Evolutionary conservation across 2,329 filamentous ascomycete genomes (phyloP), one percentile per base, ranked within the genome.

Genomic region (Nemania sp.): DNA sequence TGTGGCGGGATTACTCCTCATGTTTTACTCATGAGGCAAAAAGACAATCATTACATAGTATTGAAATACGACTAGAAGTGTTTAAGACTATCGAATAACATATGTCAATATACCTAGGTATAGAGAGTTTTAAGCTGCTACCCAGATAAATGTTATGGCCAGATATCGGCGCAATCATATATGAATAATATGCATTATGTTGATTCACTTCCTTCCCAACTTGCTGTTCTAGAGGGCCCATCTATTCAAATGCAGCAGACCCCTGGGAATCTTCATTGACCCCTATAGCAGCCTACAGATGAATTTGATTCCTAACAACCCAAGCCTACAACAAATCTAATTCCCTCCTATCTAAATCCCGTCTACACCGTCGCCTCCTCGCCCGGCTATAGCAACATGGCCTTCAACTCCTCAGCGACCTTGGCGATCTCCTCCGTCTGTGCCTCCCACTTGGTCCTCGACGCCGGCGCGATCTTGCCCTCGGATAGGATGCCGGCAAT

Each of bases 361-460:
- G 22, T 41, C 43, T 69, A 70, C n/a, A 68, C 10, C 52, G 54
- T 59, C 3, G 56, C 71, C 20, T 58, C 59, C 1, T 56, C 56
- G 18, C 70, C 71, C 1, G 68, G 70, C 70, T 75, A 65, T 63
- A 71, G 47, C n/a, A 78, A 58, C 13, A 77, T 58, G 7, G 58
- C 71, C 72, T 73, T 76, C 43, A 78, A 24, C 45, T 78, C 77
- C 18, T 63, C 72, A 3, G 75, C 77, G 6, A 70, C 70, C 70
- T 73, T 74, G 27, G 62, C 56, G 4, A 77, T 66, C 13, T 60
- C 66, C 11, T 57, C 70, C 5, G 51, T 27, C 47, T 69, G 64
- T n/a, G 60, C 70, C 62, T 63, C 65, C 76, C 76, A 78, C 20
- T 68, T 65, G 58, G 72, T 69, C 47, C 53, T 43, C 1, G 74